Evolutionary conservation across 192 early-diverging fungal genomes (phyloP).

Genomic region (Gaertneriomyces semiglobifer): DNA sequence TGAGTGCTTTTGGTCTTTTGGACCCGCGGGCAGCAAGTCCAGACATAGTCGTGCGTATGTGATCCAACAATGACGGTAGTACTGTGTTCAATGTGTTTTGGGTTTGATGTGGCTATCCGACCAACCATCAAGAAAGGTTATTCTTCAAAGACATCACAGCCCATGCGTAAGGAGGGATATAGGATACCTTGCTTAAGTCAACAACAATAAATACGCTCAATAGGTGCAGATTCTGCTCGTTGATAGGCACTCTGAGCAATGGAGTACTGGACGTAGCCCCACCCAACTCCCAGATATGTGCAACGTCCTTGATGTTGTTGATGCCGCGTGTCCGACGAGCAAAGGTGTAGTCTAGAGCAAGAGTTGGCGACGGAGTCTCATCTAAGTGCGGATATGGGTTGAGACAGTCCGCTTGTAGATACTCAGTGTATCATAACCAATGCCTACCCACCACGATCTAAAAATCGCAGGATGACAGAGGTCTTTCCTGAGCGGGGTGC

Average conservation of each 20-base stretch:
- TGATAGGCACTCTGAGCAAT: conserved; percentile 44
- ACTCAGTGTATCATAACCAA: conserved; percentile 2
- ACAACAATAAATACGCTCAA: conserved; percentile 43
- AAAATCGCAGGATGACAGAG: conserved; percentile 42
- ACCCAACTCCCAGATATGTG: conserved; percentile 56
- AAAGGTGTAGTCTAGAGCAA: conserved; percentile 53
- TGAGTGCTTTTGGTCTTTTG: conserved; percentile 48
- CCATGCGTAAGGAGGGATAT: not conserved
- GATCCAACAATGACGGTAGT: conserved; percentile 29
- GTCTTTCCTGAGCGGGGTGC: conserved; percentile 40
- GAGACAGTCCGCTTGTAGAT: conserved; percentile 6
- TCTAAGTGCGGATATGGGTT: conserved; percentile 25
- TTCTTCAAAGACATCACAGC: not conserved
- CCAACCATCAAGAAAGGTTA: not conserved
- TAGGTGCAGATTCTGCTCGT: conserved; percentile 47
- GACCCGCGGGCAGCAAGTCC: conserved; percentile 43
- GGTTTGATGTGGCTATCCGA: conserved; percentile 33
- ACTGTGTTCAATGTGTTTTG: conserved; percentile 34
- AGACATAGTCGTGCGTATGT: conserved; percentile 35
- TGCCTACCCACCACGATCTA: conserved; percentile 43
- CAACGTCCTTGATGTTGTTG: conserved; percentile 47
- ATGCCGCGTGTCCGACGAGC: conserved; percentile 43
- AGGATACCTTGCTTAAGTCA: conserved; percentile 46
- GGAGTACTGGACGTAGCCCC: not conserved
- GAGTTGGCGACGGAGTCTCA: conserved; percentile 41